phyloP scores from a whole-genome alignment of 108 stramenopile species.

The Cyclotella sp. region DNA sequence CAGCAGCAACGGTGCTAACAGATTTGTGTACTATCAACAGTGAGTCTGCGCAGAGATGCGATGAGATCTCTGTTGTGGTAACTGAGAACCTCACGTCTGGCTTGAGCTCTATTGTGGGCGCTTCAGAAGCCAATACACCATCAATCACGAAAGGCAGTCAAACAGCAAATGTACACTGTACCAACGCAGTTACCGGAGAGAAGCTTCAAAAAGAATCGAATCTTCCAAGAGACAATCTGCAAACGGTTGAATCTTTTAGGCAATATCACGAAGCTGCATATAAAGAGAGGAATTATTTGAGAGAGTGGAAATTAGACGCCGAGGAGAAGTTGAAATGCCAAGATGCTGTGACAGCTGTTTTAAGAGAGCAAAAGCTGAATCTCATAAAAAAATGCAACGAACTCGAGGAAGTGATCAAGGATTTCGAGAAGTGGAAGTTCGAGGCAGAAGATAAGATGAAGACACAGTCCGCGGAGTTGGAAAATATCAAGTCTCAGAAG shows the following conservation, averaged over 20 bases:
- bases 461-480: not conserved
- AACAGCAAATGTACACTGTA: too few relatives aligned
- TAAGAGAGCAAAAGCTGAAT: not conserved
- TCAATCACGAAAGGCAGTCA: too few relatives aligned
- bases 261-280: slow-evolving; percentile 8
- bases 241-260: not conserved
- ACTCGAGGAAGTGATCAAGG: not conserved
- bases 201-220: not conserved
- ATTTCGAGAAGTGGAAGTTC: not conserved
- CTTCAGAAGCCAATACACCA: too few relatives aligned
- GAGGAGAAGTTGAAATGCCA: slow-evolving; percentile 3
- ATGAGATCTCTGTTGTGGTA: too few relatives aligned
- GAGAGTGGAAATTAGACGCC: not conserved
- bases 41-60: too few relatives aligned
- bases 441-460: not conserved
- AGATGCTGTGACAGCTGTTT: not conserved
- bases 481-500: not conserved
- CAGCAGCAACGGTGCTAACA: too few relatives aligned
- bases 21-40: too few relatives aligned
- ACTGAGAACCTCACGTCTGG: too few relatives aligned
- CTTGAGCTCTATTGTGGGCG: too few relatives aligned
- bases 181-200: not conserved
- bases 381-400: not conserved
- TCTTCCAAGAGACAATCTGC: too few relatives aligned
- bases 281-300: slow-evolving; percentile 5